Base-by-base conservation (phyloP, 345 rosid species). In the Melaleuca alternifolia region DNA sequence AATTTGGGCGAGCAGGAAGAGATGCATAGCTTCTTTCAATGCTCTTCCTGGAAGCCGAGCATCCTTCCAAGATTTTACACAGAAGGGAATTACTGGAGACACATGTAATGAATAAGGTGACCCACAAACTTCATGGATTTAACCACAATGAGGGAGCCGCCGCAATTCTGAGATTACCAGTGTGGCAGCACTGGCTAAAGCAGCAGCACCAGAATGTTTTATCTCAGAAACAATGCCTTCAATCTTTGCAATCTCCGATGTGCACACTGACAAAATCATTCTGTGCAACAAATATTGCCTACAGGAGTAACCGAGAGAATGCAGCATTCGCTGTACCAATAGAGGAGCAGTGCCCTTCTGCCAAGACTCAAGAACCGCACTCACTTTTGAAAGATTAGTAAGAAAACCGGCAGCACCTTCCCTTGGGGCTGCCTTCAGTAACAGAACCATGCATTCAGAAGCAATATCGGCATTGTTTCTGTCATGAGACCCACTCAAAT, bases 361-460 rank as follows among this genome's bases (percentile, higher is more conserved):
- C 94, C 96, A 92, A 21, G 93, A 89, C 87, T 94, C 98, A 0
- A 96, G 96, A 85, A 97, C 91, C 2, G 87, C 89, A 50, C 90
- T 91, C 76, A 95, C 94, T 92, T 92, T 97, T 11, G 93, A 87
- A 88, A 97, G 98, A 89, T 94, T 95, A 88, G 99, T 94, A 59
- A 97, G 91, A 87, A 97, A 93, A 46, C 98, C 93, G 20, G 94
- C 94, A 41, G 98, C 93, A 87, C 97, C 99, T 92, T 97, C 99
- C 88, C 99, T 94, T 15, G 98, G 97, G 90, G 98, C 97, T 30
- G 93, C 98, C 94, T 91, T 96, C 86, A 95, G 92, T 79, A 96
- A 86, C 85, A 96, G 84, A 11, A 94, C 91, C 50, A 95, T 92
- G 41, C 99, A 97, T 85, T 97, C 99, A 44, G 99, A 97, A 59